Base-by-base conservation (phyloP, 192 early-diverging fungal genomes). In the Phlyctochytrium arcticum region DNA sequence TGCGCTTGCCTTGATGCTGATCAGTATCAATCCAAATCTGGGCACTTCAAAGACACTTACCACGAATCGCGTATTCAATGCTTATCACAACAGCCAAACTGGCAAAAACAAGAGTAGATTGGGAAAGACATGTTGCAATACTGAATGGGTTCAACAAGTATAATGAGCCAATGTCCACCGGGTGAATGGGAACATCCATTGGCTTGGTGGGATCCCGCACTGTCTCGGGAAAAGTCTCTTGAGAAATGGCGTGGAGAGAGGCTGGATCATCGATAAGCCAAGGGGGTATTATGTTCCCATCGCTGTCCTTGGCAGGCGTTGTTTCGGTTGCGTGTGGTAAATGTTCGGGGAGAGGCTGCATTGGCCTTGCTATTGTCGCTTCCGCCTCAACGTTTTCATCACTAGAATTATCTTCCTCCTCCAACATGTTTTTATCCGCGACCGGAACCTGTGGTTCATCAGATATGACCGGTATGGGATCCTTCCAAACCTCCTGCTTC, bases 131-230 rank as follows among this genome's bases (percentile, higher is more conserved):
- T 27, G 90, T 87, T 6, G 80, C 72, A 30, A 98, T 74, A 5
- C 86, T 90, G 31, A 86, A 81, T 33, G 95, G 95, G 70, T 94
- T 96, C 69, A 94, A 87, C 17, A 98, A 71, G 72, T 87, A 93
- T 15, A 64, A 36, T 23, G 80, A 66, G 3, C 51, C 73, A 19
- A 78, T 68, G 47, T 83, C 78, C 26, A 72, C 65, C 1, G 80
- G 81, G 48, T 75, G 54, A 12, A 17, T 59, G 8, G 36, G 64
- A n/a, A 49, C 35, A 36, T 76, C 68, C 8, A 62, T 34, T 37
- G 64, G 60, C 51, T 68, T 60, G 48, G 80, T 75, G 44, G 63
- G 23, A 48, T 80, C 81, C 4, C 19, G 3, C 50, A 27, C 17
- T 15, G 17, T 21, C 50, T 15, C 15, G 15, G 8, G 50, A 5